Evolutionary conservation across 108 stramenopile species (phyloP), one percentile per base, ranked within the genome.

Genomic region (Skeletonema marinoi): DNA sequence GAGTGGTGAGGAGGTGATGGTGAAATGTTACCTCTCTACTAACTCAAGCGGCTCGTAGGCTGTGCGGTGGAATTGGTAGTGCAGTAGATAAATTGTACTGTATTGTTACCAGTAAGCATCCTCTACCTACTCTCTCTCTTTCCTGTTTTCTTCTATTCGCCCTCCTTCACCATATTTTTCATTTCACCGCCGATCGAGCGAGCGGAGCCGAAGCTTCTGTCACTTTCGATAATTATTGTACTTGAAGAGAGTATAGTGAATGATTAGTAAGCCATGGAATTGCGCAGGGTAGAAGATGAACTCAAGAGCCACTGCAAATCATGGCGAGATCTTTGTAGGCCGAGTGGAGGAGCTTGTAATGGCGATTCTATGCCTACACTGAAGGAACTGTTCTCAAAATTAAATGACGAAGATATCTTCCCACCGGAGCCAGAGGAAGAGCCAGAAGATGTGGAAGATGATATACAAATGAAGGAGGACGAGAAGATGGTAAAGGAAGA

Each of bases 231-330:
- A n/a, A n/a, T n/a, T n/a, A n/a, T n/a, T n/a, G n/a, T n/a, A n/a
- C n/a, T n/a, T n/a, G n/a, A n/a, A n/a, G n/a, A n/a, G n/a, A n/a
- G n/a, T n/a, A n/a, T n/a, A n/a, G n/a, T n/a, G n/a, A 31, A 48
- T n/a, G n/a, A n/a, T 35, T 25, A 59, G 25, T 25, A 25, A 25
- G 71, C 2, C 54, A 89, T 89, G 90, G 90, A 91, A 54, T 78
- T 91, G 5, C 80, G 88, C 68, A 80, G 64, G 44, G 77, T 82
- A n/a, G 88, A 91, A 71, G 75, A 86, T 62, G 75, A 77, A 14
- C 39, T 88, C 31, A 63, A 84, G 31, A 75, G 78, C 12, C 46
- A 89, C 17, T 48, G 69, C 44, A 32, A 13, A 9, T 63, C 75
- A 46, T 91, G 88, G 81, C 85, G 89, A 50, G 63, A 81, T 6